Conservation (phyloP, 2,329 filamentous ascomycete species). For the Fusarium illudens region DNA sequence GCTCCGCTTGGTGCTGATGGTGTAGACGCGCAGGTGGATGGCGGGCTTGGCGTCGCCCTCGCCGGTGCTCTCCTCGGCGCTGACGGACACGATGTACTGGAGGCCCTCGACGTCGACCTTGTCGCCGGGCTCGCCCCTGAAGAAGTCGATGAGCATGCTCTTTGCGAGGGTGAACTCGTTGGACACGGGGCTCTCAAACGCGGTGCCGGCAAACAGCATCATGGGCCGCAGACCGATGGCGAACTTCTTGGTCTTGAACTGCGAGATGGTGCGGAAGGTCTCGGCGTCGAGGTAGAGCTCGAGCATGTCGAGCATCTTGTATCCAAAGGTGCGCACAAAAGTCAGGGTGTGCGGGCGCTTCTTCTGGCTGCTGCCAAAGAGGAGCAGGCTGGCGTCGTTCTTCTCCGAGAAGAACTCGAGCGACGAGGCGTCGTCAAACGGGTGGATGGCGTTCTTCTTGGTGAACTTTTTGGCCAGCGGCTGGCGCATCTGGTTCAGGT, state of each 20-base stretch:
- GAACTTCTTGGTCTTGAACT: constrained; percentile 80
- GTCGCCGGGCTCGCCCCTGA: constrained; percentile 77
- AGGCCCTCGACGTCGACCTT: constrained; percentile 95
- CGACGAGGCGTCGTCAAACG: constrained; percentile 88
- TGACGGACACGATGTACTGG: constrained; percentile 87
- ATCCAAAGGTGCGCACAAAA: constrained; percentile 80
- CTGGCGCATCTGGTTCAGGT: constrained; percentile 84
- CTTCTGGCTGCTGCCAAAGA: constrained; percentile 88
- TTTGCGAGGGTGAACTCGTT: constrained; percentile 88
- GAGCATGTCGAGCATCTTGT: constrained; percentile 93
- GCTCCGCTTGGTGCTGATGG: constrained; percentile 84
- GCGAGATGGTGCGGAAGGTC: constrained; percentile 72
- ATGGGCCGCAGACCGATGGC: constrained; percentile 87
- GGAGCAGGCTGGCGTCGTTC: constrained; percentile 88
- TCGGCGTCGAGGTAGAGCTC: constrained; percentile 85
- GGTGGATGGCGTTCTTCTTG: constrained; percentile 96
- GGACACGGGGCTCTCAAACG: constrained; percentile 82
- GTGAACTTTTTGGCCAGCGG: constrained; percentile 89
- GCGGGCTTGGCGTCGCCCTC: constrained; percentile 60
- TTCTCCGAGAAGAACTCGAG: constrained; percentile 97
- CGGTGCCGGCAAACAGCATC: constrained; percentile 87
- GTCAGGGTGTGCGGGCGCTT: constrained; percentile 95
- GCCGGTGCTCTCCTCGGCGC: constrained; percentile 70
- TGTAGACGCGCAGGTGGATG: constrained; percentile 80
- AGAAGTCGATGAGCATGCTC: constrained; percentile 88